A percentile compares a stretch with the other conserved stretches of the same genome.
phyloP scores from a whole-genome alignment of 1,284 basidiomycete species.

The Fomitopsis palustris region DNA sequence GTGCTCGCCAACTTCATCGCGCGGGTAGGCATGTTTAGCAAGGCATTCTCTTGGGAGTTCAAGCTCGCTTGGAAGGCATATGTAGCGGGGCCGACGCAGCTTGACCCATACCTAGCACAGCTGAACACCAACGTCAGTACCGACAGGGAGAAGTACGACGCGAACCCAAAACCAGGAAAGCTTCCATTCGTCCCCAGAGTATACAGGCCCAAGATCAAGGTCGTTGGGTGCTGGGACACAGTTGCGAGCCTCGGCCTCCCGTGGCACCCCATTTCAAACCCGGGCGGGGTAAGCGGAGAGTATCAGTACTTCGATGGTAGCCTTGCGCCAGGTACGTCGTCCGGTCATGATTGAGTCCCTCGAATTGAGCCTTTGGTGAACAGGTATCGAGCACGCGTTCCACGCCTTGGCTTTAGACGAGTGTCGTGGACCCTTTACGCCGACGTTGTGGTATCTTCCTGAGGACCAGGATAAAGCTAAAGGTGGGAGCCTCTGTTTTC shows the following conservation, averaged over 20 bases:
- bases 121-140: neutral
- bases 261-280: neutral
- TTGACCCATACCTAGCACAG: neutral
- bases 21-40: neutral
- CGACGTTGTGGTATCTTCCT: neutral
- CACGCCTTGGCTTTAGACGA: neutral
- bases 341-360: no score
- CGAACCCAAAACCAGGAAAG: no score
- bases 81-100: neutral
- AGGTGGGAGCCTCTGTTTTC: neutral
- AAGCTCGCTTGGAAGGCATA: neutral
- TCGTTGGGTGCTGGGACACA: neutral
- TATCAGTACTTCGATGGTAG: neutral
- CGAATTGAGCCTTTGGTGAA: neutral
- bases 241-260: neutral
- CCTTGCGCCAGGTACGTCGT: neutral
- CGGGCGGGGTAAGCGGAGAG: neutral
- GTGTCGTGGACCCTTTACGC: neutral
- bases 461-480: neutral
- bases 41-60: neutral
- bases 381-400: neutral
- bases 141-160: neutral
- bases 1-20: neutral
- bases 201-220: neutral
- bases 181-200: neutral